phyloP scores from a whole-genome alignment of 345 rosid genomes.

The Salix arbutifolia region DNA sequence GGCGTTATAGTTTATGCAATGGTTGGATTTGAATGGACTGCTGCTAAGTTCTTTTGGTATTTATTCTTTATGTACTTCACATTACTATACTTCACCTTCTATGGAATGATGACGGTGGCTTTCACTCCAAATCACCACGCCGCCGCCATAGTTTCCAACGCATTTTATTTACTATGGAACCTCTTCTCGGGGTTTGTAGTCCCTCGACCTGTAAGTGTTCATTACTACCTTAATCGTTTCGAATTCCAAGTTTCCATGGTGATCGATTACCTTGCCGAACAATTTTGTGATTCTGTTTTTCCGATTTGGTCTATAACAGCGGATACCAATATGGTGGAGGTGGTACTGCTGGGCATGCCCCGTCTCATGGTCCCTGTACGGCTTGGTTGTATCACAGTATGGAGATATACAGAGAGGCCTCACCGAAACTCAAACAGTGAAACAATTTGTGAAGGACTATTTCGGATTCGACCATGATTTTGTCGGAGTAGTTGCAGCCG shows the following conservation, averaged over 20 bases:
- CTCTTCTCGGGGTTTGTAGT: conserved; percentile 59
- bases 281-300: background rate
- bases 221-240: background rate
- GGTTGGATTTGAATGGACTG: conserved; percentile 63
- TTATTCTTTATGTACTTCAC: conserved; percentile 57
- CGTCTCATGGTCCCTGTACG: conserved; percentile 21
- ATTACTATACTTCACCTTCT: conserved; percentile 60
- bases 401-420: background rate
- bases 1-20: conserved; percentile 53
- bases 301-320: background rate
- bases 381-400: conserved; percentile 17
- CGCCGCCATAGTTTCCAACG: conserved; percentile 47
- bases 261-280: background rate
- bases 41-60: conserved; percentile 56
- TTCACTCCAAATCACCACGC: conserved; percentile 61
- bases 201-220: conserved; percentile 49
- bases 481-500: conserved; percentile 14
- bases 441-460: background rate
- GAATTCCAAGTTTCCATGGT: background rate
- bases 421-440: background rate
- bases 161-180: conserved; percentile 52
- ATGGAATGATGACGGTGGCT: conserved; percentile 72
- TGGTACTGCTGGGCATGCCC: conserved; percentile 28
- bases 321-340: conserved; percentile 27
- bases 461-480: conserved; percentile 22